Base-by-base conservation (phyloP, 2,329 filamentous ascomycete species). In the Chaetomiaceae sp. region DNA sequence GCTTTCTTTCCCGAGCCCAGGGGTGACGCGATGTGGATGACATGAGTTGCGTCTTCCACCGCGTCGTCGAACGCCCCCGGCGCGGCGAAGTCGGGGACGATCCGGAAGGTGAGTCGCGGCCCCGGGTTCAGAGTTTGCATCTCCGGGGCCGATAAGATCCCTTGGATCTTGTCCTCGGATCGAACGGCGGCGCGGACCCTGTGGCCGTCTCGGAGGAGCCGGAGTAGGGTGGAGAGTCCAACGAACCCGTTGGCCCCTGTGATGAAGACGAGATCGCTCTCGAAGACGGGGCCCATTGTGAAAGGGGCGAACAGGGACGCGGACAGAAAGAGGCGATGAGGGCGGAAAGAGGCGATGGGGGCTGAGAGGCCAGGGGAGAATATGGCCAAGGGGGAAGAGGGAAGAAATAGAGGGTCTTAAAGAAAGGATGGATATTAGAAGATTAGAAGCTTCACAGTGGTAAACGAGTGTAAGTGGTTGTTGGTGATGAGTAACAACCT, bases 171-270 rank as follows among this genome's bases (percentile, higher is more conserved):
- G 13, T 53, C 56, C 42, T 63, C 55, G 19, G 61, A 63, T 19
- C 70, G 67, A 37, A 70, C 65, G 20, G 64, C 65, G 16, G 65
- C 63, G 21, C 68, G 67, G 16, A 70, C 68, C 8, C 56, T 55
- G 57, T 72, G 69, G 34, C 68, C 67, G 23, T 56, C 53, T 38
- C 63, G 49, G 25, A 71, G 64, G 5, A 66, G 59, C 25, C 59
- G 48, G 20, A 63, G 38, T 9, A 72, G 60, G 21, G 64, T 64
- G 16, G 55, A 50, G 51, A 65, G 69, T 34, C 70, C 70, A 9
- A 71, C 51, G 44, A 66, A 63, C 39, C 70, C 70, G 9, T 68
- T 70, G 35, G 61, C 65, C 20, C 69, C 70, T 5, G 68, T 72
- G 51, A 71, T 60, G 23, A 61, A 50, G 30, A 62, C 56, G 30